Base-by-base conservation (phyloP, 352 stramenopile genomes). In the Saprolegnia parasitica region DNA sequence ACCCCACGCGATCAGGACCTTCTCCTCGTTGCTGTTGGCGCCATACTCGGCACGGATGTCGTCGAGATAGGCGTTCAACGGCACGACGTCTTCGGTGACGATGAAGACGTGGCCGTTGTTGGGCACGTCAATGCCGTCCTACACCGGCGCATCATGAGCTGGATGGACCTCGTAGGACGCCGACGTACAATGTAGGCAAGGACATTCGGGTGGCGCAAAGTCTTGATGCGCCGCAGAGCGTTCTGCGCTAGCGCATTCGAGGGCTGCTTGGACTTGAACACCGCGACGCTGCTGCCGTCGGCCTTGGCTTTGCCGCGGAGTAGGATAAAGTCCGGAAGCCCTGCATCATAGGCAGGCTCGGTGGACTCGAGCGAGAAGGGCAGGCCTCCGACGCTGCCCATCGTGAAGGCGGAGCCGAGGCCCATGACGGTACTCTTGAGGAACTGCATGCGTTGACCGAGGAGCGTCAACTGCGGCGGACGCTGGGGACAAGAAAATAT, bases 121-220 rank as follows among this genome's bases (percentile, higher is more conserved):
- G 66, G 78, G 65, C 68, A 91, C 77, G 68, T 96, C 87, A 4
- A 73, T 79, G 50, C 86, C 86, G 60, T 96, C 87, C 66, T 72
- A 68, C n/a, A 18, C 21, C 15, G 42, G 18, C 3, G 3, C 21
- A 56, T 29, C 47, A 29, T 40, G 18, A 70, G 65, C 18, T 67
- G 37, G 29, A 39, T 50, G 1, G 24, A 47, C 15, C 16, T 67
- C 9, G 24, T n/a, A 52, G 18, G 26, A 54, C 4, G 4, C n/a
- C 24, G 52, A 4, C 81, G 86, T 29, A 84, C 83, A 52, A 97
- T 72, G 37, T 89, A 97, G 56, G 89, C 77, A 23, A 98, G 74
- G 57, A 98, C 93, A 73, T 98, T 92, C 5, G 96, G 96, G 74
- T 98, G 96, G 20, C 96, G 87, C 50, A 98, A 77, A 50, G 93